Conservation (phyloP, 2,329 filamentous ascomycete genomes). For the Stylonectria norvegica region DNA sequence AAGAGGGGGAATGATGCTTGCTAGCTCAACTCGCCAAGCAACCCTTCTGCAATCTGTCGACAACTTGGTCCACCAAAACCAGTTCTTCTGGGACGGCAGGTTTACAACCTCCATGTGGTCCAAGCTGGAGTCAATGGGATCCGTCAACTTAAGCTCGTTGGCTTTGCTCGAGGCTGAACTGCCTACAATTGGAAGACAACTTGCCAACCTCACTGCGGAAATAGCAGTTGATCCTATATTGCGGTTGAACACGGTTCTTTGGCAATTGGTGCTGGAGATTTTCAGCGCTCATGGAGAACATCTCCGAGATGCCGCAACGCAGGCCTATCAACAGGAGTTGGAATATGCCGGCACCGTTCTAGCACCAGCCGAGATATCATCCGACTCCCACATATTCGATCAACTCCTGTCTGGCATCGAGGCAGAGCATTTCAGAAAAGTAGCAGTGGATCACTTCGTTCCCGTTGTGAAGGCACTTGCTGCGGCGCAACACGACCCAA, state of each 20-base stretch:
- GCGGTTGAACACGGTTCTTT: slow-evolving; percentile 48
- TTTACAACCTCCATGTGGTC: slow-evolving; percentile 48
- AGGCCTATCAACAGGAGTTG: slow-evolving; percentile 25
- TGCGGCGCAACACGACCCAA: slow-evolving; percentile 16
- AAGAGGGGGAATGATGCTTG: slow-evolving; percentile 31
- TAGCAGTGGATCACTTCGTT: slow-evolving; percentile 42
- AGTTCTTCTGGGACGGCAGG: slow-evolving; percentile 40
- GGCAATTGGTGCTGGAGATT: slow-evolving; percentile 42
- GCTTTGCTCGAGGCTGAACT: slow-evolving; percentile 63
- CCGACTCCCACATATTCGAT: slow-evolving; percentile 15
- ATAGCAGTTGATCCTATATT: slow-evolving; percentile 49
- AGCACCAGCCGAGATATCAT: slow-evolving; percentile 4
- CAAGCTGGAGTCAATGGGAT: slow-evolving; percentile 49
- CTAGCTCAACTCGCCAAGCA: slow-evolving; percentile 34
- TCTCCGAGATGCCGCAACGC: slow-evolving; percentile 27
- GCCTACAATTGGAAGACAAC: slow-evolving; percentile 54
- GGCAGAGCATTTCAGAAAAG: slow-evolving; percentile 35
- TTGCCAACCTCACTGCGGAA: slow-evolving; percentile 48
- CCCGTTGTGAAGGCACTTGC: slow-evolving; percentile 45
- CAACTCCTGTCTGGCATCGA: slow-evolving; percentile 26
- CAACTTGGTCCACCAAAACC: slow-evolving; percentile 40
- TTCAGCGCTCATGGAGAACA: slow-evolving; percentile 38
- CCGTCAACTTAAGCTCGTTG: slow-evolving; percentile 58
- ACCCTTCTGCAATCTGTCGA: slow-evolving; percentile 46
- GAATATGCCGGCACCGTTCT: not conserved